These are phyloP conservation scores for Helianthus tuberosus DNA, from an alignment of 129 eudicot species.

Conservation along the genomic window DNA sequence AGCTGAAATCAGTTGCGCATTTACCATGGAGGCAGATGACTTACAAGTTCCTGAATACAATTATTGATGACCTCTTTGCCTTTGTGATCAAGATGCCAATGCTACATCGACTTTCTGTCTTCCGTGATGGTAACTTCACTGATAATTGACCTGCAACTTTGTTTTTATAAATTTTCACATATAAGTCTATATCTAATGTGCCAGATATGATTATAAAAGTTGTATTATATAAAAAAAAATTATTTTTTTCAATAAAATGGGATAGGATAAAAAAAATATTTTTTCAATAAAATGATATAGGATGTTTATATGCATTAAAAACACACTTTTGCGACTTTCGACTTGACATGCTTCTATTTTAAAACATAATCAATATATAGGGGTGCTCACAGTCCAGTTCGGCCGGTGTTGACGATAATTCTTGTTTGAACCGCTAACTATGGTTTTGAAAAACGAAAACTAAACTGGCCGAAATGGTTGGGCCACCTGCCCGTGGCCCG, in stretches of 20 bases:
- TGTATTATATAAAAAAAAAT: neutral
- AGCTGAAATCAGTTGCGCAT: constrained; percentile 95
- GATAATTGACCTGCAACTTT: neutral
- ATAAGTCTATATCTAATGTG: neutral
- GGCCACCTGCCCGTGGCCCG: too few relatives aligned
- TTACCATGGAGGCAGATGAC: constrained; percentile 99
- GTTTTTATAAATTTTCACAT: neutral
- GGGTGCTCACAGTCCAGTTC: too few relatives aligned
- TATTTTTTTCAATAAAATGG: neutral
- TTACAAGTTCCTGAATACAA: constrained; percentile 89
- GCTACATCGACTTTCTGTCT: constrained; percentile 94
- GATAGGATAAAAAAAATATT: neutral
- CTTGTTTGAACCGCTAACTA: too few relatives aligned
- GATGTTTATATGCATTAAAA: neutral
- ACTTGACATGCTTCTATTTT: neutral
- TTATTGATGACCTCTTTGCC: constrained; percentile 96
- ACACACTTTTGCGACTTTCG: neutral
- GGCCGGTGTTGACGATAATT: too few relatives aligned
- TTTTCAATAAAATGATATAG: neutral
- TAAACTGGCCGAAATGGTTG: too few relatives aligned
- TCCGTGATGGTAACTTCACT: constrained; percentile 78
- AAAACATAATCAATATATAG: neutral
- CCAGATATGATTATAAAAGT: neutral
- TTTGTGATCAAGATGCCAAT: constrained; percentile 96
- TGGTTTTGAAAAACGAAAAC: too few relatives aligned